These are phyloP conservation scores for Dalbergia cochinchinensis DNA, from an alignment of 306 rosid species.

Conservation along the genomic window DNA sequence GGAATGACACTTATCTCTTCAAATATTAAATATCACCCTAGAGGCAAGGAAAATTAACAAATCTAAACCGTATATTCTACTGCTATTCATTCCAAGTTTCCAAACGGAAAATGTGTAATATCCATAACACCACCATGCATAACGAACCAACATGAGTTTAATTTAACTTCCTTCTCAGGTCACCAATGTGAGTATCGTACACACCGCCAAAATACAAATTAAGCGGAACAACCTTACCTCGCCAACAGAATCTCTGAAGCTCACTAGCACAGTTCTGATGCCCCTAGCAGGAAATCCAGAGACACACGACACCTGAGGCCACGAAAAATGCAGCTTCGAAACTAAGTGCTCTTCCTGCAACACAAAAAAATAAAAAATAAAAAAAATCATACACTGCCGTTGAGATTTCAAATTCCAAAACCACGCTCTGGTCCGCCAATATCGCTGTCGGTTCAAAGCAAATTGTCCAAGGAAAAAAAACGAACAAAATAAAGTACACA, in stretches of 20 bases:
- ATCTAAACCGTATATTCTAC: background rate
- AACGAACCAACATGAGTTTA: background rate
- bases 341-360: conserved; percentile 87
- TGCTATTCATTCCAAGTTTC: conserved; percentile 1
- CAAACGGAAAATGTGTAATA: background rate
- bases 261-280: conserved; percentile 66
- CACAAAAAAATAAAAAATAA: background rate
- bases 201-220: background rate
- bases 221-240: conserved; percentile 54
- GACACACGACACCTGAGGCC: conserved; percentile 89
- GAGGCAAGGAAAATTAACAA: background rate
- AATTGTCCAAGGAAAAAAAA: background rate
- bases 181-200: background rate
- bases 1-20: background rate
- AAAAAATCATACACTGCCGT: conserved; percentile 5
- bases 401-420: background rate
- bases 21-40: background rate
- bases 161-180: background rate
- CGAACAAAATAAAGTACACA: background rate
- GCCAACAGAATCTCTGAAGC: conserved; percentile 68
- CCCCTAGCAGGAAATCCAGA: conserved; percentile 84
- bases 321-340: conserved; percentile 75
- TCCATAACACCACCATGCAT: background rate
- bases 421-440: background rate
- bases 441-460: background rate